These are phyloP conservation scores for Rhynchosporium graminicola DNA, from an alignment of 2,329 filamentous ascomycete genomes.

Conservation along the genomic window DNA sequence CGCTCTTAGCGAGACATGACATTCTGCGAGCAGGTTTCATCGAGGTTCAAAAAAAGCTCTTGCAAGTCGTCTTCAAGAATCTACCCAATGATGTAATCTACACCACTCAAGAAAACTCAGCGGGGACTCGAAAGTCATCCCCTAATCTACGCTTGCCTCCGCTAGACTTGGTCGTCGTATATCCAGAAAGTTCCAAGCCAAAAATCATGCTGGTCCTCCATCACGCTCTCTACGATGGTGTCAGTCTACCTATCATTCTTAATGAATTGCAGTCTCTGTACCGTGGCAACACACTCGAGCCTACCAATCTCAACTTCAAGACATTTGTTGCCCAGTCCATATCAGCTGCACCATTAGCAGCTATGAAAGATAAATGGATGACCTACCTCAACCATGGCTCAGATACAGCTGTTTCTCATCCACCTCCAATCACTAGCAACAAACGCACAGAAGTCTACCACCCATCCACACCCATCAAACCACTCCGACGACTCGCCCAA, in stretches of 20 bases:
- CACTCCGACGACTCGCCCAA: conserved; percentile 48
- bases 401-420: conserved; percentile 10
- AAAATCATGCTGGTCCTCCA: conserved; percentile 64
- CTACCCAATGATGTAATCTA: conserved; percentile 41
- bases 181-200: not conserved
- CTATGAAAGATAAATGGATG: conserved; percentile 46
- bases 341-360: conserved; percentile 33
- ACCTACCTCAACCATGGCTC: conserved; percentile 40
- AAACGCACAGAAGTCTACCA: conserved; percentile 46
- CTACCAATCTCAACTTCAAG: conserved; percentile 25
- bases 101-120: conserved; percentile 22
- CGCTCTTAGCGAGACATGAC: conserved; percentile 55
- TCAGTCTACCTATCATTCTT: conserved; percentile 70
- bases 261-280: conserved; percentile 51
- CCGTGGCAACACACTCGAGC: conserved; percentile 25
- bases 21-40: conserved; percentile 70
- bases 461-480: conserved; percentile 48
- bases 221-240: conserved; percentile 85
- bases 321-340: conserved; percentile 47
- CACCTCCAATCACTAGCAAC: conserved; percentile 32
- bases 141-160: conserved; percentile 31
- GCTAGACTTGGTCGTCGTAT: conserved; percentile 32
- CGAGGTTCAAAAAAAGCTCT: conserved; percentile 51
- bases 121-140: conserved; percentile 7
- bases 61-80: conserved; percentile 61